Conservation (phyloP, 163 green algal species). For the Dunaliella salina region DNA sequence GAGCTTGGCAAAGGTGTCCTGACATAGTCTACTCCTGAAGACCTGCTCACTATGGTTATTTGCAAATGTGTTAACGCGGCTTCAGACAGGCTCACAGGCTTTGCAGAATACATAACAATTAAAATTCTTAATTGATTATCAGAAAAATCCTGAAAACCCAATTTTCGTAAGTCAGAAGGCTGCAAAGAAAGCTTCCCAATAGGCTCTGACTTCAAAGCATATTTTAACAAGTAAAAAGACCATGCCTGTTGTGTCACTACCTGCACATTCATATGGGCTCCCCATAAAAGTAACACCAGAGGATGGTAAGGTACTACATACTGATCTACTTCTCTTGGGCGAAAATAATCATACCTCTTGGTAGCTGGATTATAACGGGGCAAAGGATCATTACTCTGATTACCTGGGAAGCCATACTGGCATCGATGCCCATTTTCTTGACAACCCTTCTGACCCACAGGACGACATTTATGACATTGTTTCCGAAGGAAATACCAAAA, state of each 20-base stretch:
- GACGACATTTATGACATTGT: neutral
- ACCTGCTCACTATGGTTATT: too few relatives aligned
- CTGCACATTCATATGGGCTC: neutral
- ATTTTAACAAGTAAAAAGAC: slow-evolving; percentile 1
- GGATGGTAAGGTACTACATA: neutral
- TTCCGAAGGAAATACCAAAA: neutral
- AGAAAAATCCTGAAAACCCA: neutral
- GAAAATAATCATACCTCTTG: neutral
- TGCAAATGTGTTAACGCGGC: too few relatives aligned
- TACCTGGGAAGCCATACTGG: neutral
- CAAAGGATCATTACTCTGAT: neutral
- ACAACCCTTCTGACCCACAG: neutral
- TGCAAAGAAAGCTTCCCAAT: neutral
- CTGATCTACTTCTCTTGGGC: neutral
- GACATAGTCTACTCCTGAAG: too few relatives aligned
- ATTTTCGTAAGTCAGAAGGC: neutral
- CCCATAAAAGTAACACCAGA: neutral
- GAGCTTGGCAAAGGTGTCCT: too few relatives aligned
- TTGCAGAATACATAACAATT: too few relatives aligned
- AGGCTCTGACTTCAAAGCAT: neutral
- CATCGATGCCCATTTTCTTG: neutral
- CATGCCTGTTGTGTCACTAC: neutral
- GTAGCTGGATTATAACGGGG: neutral
- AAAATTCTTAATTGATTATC: neutral
- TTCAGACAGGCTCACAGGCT: neutral